Evolutionary conservation across 83 land plant genomes (phyloP).

Genomic region (Thuja plicata): DNA sequence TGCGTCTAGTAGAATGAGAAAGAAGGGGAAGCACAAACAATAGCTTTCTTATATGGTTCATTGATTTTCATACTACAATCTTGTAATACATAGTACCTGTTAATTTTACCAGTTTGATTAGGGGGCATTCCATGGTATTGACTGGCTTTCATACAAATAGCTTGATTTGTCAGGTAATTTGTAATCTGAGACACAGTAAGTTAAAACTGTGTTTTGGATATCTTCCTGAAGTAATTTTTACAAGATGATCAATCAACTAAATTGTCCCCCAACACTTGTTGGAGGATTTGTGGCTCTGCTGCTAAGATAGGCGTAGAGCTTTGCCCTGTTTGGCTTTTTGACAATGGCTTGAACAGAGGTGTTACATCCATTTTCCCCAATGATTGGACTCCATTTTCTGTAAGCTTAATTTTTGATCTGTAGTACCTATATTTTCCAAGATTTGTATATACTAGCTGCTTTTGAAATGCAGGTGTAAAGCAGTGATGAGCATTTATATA

Average conservation of each 20-base stretch:
- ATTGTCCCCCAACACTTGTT: not conserved
- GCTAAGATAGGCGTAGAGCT: not conserved
- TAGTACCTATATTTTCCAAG: not conserved
- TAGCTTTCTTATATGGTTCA: not conserved
- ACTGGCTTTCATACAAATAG: not conserved
- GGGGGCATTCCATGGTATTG: not conserved
- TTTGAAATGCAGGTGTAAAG: not conserved
- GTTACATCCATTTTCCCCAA: not conserved
- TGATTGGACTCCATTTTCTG: not conserved
- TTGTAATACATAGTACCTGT: not conserved
- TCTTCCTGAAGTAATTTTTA: not conserved
- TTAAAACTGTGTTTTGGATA: not conserved
- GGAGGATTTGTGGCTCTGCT: not conserved
- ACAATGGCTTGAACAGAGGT: not conserved
- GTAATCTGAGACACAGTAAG: not conserved
- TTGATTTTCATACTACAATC: not conserved
- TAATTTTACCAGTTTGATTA: not conserved
- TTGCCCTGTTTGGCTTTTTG: not conserved
- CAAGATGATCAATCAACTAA: not conserved
- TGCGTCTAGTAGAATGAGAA: not conserved
- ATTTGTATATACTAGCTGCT: not conserved
- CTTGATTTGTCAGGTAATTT: not conserved
- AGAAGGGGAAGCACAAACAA: slow-evolving; percentile 3
- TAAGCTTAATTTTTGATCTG: not conserved
- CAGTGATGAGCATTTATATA: not conserved